Percentiles rank a stretch among this genome's conserved stretches.
Evolutionary conservation across 2,329 filamentous ascomycete species (phyloP).

Genomic region (Fusarium multiceps): DNA sequence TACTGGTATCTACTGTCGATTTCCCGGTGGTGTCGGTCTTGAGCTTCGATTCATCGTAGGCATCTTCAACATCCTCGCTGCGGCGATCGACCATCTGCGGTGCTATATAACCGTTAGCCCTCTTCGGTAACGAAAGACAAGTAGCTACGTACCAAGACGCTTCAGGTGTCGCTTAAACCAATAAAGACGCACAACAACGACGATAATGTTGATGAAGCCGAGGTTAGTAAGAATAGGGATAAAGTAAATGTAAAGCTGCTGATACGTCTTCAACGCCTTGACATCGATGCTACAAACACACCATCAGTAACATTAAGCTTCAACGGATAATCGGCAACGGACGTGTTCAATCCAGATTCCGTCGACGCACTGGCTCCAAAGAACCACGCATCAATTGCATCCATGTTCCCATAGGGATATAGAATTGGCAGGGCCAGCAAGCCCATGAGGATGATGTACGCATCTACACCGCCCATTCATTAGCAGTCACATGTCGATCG

Average conservation of each 20-base stretch:
- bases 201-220: constrained; percentile 60
- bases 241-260: constrained; percentile 63
- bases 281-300: constrained; percentile 56
- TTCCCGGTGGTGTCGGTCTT: not conserved
- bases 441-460: constrained; percentile 1
- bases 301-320: not conserved
- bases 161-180: constrained; percentile 61
- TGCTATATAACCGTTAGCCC: not conserved
- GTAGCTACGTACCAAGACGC: not conserved
- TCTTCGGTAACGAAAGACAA: rapidly evolving
- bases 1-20: not conserved
- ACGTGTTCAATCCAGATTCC: constrained; percentile 2
- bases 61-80: not conserved
- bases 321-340: not conserved
- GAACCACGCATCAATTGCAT: constrained; percentile 5
- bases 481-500: not conserved
- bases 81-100: not conserved
- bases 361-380: constrained; percentile 5
- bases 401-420: not conserved
- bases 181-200: constrained; percentile 59
- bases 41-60: not conserved
- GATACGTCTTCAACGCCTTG: constrained; percentile 60
- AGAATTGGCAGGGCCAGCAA: constrained; percentile 3
- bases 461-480: not conserved
- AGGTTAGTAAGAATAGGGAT: constrained; percentile 61